phyloP scores from a whole-genome alignment of 192 early-diverging fungal genomes.

The Jimgerdemannia flammicorona region DNA sequence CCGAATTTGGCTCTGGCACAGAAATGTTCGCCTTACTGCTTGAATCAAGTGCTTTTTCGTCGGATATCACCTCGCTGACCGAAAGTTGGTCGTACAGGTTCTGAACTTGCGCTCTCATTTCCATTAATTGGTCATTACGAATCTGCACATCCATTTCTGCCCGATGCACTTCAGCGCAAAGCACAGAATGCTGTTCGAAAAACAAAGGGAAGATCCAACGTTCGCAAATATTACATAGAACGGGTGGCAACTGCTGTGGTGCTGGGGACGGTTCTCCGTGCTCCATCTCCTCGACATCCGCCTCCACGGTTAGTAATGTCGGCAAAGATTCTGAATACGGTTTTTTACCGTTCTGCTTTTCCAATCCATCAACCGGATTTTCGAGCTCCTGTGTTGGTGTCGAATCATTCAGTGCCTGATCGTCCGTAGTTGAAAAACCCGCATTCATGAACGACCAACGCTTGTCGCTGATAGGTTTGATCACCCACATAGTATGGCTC shows the following conservation, averaged over 20 bases:
- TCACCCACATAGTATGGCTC: conserved; percentile 75
- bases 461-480: conserved; percentile 47
- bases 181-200: conserved; percentile 70
- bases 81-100: conserved; percentile 15
- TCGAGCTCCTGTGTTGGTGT: neutral
- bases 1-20: neutral
- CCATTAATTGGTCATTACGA: conserved; percentile 67
- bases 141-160: conserved; percentile 73
- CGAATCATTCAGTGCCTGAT: conserved; percentile 21
- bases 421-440: conserved; percentile 16
- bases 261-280: neutral
- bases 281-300: conserved; percentile 4
- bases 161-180: conserved; percentile 72
- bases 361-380: neutral
- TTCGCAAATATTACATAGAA: conserved; percentile 80
- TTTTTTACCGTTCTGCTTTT: neutral
- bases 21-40: neutral
- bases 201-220: conserved; percentile 59
- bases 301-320: neutral
- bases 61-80: neutral
- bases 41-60: conserved; percentile 6
- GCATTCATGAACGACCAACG: conserved; percentile 16
- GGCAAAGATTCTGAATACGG: neutral
- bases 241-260: conserved; percentile 24
- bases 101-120: conserved; percentile 45